phyloP scores from a whole-genome alignment of 495 filamentous ascomycete species.

The Penicillium tannophilum region DNA sequence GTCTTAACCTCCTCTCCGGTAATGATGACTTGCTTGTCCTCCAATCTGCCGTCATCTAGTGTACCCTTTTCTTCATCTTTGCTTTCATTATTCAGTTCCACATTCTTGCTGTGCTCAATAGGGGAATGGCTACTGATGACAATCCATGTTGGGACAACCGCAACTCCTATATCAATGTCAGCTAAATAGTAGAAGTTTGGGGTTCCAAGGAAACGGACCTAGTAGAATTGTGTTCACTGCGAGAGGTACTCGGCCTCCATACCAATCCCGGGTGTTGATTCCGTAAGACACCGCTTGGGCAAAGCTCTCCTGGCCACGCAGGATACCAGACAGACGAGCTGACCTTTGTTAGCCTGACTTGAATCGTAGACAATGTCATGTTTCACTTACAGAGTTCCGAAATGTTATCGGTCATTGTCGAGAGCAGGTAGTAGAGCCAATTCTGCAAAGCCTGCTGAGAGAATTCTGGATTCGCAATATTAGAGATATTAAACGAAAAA shows the following conservation, averaged over 20 bases:
- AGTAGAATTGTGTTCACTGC: conserved; percentile 53
- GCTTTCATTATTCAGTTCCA: background rate
- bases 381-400: conserved; percentile 52
- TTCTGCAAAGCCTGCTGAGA: conserved; percentile 50
- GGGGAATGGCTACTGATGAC: background rate
- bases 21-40: background rate
- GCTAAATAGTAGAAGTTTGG: background rate
- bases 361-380: conserved; percentile 9
- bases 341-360: conserved; percentile 12
- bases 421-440: conserved; percentile 61
- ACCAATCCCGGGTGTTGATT: conserved; percentile 49
- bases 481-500: background rate
- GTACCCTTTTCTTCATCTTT: conserved; percentile 4
- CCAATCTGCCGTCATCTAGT: background rate
- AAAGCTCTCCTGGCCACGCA: conserved; percentile 63
- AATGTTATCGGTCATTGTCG: conserved; percentile 56
- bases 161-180: background rate
- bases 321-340: conserved; percentile 58
- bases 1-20: background rate
- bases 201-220: conserved; percentile 26
- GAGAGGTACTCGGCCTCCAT: conserved; percentile 49
- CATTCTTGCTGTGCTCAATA: conserved; percentile 5
- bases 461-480: conserved; percentile 29
- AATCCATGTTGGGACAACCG: conserved; percentile 9
- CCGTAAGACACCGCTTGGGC: conserved; percentile 64